phyloP scores from a whole-genome alignment of 768 basidiomycete genomes.

The Cystofilobasidium capitatum region DNA sequence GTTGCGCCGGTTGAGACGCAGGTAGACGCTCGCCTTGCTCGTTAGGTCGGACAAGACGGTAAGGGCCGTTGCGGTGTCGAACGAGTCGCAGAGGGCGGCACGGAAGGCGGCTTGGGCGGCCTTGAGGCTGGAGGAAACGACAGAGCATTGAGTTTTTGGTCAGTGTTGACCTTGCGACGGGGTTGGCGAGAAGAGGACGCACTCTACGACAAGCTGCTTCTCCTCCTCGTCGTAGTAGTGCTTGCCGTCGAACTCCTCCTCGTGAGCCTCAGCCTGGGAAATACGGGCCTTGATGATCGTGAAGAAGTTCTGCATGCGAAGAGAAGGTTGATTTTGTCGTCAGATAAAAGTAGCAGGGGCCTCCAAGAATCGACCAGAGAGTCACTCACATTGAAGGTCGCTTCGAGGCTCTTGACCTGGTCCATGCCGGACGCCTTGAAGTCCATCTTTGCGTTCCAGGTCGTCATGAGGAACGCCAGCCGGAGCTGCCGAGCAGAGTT shows the following conservation, averaged over 20 bases:
- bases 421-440: conserved; percentile 78
- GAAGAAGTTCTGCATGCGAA: conserved; percentile 76
- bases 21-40: conserved; percentile 76
- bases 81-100: conserved; percentile 83
- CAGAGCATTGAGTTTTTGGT: background rate
- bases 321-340: conserved; percentile 1
- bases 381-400: conserved; percentile 64
- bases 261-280: conserved; percentile 43
- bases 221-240: conserved; percentile 50
- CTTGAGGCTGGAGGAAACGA: conserved; percentile 50
- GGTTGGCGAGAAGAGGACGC: conserved; percentile 28
- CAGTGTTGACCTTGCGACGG: background rate
- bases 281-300: conserved; percentile 71
- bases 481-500: conserved; percentile 81
- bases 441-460: conserved; percentile 89
- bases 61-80: conserved; percentile 84
- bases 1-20: conserved; percentile 45
- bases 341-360: background rate
- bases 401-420: conserved; percentile 78
- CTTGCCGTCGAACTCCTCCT: conserved; percentile 36
- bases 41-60: conserved; percentile 68
- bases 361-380: background rate
- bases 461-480: conserved; percentile 77
- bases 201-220: conserved; percentile 59
- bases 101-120: conserved; percentile 69